Evolutionary conservation across 495 filamentous ascomycete species (phyloP).

Genomic region (Xeromyces bisporus): DNA sequence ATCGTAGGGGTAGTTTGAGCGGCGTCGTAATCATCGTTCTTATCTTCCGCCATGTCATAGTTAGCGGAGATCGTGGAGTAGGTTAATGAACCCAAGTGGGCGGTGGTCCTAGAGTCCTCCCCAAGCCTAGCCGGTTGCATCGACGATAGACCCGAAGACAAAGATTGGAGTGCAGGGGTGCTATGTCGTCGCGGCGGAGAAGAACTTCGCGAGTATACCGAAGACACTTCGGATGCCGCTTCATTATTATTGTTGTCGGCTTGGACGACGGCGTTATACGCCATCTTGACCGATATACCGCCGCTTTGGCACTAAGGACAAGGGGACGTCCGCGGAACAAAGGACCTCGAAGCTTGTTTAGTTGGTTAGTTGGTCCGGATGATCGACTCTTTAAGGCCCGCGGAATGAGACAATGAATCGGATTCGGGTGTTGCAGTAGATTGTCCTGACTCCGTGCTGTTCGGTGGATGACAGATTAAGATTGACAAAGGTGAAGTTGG

Average conservation of each 20-base stretch:
- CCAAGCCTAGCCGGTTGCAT: constrained; percentile 12
- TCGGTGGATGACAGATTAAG: too few relatives aligned
- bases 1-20: constrained; percentile 14
- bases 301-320: too few relatives aligned
- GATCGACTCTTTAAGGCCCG: too few relatives aligned
- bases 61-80: constrained; percentile 25
- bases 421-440: too few relatives aligned
- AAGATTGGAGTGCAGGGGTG: constrained; percentile 12
- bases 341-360: too few relatives aligned
- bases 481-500: too few relatives aligned
- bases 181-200: constrained; percentile 11
- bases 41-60: constrained; percentile 31
- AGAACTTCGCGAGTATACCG: constrained; percentile 16
- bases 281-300: constrained; percentile 27
- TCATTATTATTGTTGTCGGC: constrained; percentile 24
- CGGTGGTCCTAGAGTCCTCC: constrained; percentile 12
- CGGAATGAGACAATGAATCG: too few relatives aligned
- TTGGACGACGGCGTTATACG: constrained; percentile 31
- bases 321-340: too few relatives aligned
- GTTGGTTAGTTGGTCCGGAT: too few relatives aligned
- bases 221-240: constrained; percentile 19
- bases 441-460: too few relatives aligned
- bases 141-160: constrained; percentile 12
- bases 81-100: constrained; percentile 22
- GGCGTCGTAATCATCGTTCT: constrained; percentile 14